A percentile compares a stretch with the other conserved stretches of the same genome.
phyloP scores from a whole-genome alignment of 345 rosid genomes.

The Hibiscus trionum region DNA sequence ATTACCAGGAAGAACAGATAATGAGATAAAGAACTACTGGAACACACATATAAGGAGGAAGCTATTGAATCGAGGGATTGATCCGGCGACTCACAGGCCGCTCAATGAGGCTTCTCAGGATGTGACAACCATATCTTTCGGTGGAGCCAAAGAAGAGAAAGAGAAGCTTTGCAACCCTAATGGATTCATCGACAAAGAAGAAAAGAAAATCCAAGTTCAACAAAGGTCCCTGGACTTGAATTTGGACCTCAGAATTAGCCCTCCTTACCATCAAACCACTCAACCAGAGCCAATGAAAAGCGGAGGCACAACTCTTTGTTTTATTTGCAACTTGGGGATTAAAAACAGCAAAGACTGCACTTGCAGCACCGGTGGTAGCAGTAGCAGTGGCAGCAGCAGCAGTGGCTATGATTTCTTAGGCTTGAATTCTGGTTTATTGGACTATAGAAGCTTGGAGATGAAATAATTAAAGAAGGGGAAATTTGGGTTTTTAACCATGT shows the following conservation, averaged over 20 bases:
- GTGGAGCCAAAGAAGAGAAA: slow-evolving; percentile 17
- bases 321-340: slow-evolving; percentile 46
- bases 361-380: slow-evolving; percentile 19
- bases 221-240: slow-evolving; percentile 67
- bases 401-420: slow-evolving; percentile 76
- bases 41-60: slow-evolving; percentile 70
- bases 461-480: slow-evolving; percentile 20
- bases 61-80: slow-evolving; percentile 55
- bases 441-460: slow-evolving; percentile 61
- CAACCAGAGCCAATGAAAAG: slow-evolving; percentile 20
- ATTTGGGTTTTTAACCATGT: not conserved
- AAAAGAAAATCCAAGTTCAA: slow-evolving; percentile 21
- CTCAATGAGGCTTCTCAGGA: slow-evolving; percentile 30
- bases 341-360: slow-evolving; percentile 53
- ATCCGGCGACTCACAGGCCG: slow-evolving; percentile 54
- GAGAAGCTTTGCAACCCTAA: not conserved
- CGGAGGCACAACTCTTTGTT: slow-evolving; percentile 26
- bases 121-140: slow-evolving; percentile 33
- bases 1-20: slow-evolving; percentile 71
- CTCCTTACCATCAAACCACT: slow-evolving; percentile 39
- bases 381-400: slow-evolving; percentile 20
- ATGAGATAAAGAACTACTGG: slow-evolving; percentile 76
- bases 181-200: slow-evolving; percentile 25
- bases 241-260: slow-evolving; percentile 83
- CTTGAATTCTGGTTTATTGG: slow-evolving; percentile 56